phyloP scores from a whole-genome alignment of 352 stramenopile genomes.

The Elongisporangium undulatum region DNA sequence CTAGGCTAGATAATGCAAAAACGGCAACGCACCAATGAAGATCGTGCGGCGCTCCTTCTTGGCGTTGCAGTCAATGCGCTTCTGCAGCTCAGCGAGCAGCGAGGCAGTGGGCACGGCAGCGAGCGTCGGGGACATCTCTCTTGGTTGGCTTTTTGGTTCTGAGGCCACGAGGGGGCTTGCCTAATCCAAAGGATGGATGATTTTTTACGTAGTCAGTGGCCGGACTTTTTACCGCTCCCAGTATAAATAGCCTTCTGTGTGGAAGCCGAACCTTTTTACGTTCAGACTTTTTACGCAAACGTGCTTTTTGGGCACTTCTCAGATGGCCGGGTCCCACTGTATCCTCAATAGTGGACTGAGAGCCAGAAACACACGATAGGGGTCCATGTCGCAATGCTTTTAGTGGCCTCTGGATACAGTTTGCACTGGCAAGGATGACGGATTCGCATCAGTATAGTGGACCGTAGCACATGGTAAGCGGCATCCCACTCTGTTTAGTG shows the following conservation, averaged over 20 bases:
- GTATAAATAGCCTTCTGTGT: not conserved
- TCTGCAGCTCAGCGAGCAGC: slow-evolving; percentile 90
- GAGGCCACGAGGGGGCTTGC: not conserved
- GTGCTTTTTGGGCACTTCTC: not conserved
- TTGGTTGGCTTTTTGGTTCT: not conserved
- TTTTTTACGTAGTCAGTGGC: not conserved
- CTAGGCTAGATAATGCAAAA: not conserved
- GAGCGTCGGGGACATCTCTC: slow-evolving; percentile 23
- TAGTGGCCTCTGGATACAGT: not conserved
- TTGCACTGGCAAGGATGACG: not conserved
- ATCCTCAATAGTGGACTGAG: not conserved
- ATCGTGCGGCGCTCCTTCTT: slow-evolving; percentile 95
- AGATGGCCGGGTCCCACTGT: not conserved
- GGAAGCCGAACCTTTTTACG: not conserved
- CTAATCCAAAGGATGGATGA: not conserved
- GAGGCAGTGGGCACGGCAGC: slow-evolving; percentile 76
- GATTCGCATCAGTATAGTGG: not conserved
- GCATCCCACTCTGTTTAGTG: not conserved
- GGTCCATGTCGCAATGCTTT: not conserved
- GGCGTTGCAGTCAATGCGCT: slow-evolving; percentile 86
- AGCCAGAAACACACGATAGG: not conserved
- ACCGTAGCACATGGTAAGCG: not conserved
- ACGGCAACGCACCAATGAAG: slow-evolving; percentile 81
- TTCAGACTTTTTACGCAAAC: not conserved
- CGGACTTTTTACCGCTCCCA: not conserved